Evolutionary conservation across 306 rosid genomes (phyloP), one percentile per base, ranked within the genome.

Genomic region (Amphicarpaea edgeworthii): DNA sequence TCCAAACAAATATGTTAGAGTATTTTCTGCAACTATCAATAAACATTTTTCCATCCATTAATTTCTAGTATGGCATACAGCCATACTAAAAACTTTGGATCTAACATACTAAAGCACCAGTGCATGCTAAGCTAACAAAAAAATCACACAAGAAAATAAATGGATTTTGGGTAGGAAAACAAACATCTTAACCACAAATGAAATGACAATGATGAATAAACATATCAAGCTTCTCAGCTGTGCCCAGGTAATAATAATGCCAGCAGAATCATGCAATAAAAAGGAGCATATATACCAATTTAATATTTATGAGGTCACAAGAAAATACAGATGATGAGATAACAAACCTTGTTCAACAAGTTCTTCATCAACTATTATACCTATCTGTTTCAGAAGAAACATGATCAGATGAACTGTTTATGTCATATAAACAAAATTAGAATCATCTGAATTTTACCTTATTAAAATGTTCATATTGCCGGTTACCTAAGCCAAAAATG

Each of bases 391-490:
- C 77, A 68, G 50, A 72, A 68, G 60, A 73, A 34, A 72, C 32
- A 17, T 3, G 30, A 63, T 61, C 40, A 51, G 46, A 61, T 2
- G 50, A 37, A 15, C 6, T 34, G 38, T 17, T 38, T 67, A n/a
- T 10, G 14, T 43, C n/a, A 38, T 26, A 14, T 23, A 26, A 65
- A 66, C n/a, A 59, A 81, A 71, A 72, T 15, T 23, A 43, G 60
- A 64, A 15, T 46, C 47, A 32, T 8, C 7, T 7, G 41, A n/a
- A 23, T 30, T 20, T 53, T 82, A 90, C 95, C 95, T 87, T 87
- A 50, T 90, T 90, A 81, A 90, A 90, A 86, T 90, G 92, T 74
- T 90, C 95, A 60, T 90, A 90, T 71, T 87, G 92, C 34, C 90
- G 63, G 73, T 90, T 90, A 72, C 95, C 95, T 70, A 90, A 70